Conservation (phyloP, 2,329 filamentous ascomycete genomes). For the Rutstroemia sp. region DNA sequence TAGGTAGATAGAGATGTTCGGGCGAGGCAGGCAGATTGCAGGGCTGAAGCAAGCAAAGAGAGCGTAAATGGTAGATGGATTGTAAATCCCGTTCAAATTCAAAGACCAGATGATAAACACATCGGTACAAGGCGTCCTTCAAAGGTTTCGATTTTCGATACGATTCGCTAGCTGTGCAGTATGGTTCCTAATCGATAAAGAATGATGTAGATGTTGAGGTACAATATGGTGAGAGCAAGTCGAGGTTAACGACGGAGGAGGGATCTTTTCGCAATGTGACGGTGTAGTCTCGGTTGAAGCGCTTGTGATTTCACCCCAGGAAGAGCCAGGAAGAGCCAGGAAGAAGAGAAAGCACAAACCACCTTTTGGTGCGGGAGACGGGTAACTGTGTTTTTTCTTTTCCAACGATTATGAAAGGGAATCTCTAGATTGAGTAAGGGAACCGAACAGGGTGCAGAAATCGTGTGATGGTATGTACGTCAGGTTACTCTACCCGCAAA, state of each 20-base stretch:
- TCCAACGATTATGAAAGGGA: not conserved
- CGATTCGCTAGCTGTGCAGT: not conserved
- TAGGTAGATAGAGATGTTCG: not conserved
- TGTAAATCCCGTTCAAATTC: not conserved
- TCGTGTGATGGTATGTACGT: no score
- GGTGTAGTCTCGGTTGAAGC: not conserved
- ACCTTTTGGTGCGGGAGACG: not conserved
- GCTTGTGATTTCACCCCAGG: not conserved
- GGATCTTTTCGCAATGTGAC: not conserved
- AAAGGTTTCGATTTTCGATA: not conserved
- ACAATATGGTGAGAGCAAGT: not conserved
- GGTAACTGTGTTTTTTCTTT: no score
- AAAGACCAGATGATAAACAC: not conserved
- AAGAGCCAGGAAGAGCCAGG: not conserved
- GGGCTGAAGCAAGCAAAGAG: not conserved
- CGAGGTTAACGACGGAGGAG: not conserved
- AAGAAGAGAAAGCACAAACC: not conserved
- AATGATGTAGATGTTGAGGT: not conserved
- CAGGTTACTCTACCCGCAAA: no score
- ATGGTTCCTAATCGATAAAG: no score
- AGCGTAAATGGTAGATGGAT: not conserved
- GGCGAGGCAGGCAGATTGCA: not conserved
- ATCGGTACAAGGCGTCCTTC: not conserved
- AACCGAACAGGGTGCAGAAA: no score
- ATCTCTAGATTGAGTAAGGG: not conserved